Conservation (phyloP, 495 filamentous ascomycete species). For the Xylaria intraflava region DNA sequence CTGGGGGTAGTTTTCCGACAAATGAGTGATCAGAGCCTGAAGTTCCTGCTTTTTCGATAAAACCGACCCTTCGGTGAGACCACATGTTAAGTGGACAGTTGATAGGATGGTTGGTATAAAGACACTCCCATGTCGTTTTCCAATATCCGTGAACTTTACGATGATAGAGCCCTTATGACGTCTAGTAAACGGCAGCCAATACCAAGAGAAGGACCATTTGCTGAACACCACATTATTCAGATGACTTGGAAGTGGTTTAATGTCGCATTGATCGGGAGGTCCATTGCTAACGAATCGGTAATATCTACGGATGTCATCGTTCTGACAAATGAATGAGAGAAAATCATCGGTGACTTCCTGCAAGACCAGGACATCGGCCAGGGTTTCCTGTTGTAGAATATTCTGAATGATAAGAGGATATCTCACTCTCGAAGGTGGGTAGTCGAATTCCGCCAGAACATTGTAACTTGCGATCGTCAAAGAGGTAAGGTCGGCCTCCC, state of each 20-base stretch:
- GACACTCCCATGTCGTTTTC: conserved; percentile 12
- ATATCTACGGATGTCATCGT: conserved; percentile 33
- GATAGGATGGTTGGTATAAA: conserved; percentile 37
- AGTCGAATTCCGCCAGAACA: conserved; percentile 46
- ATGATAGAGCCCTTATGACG: conserved; percentile 48
- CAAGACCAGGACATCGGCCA: conserved; percentile 45
- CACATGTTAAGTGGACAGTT: conserved; percentile 48
- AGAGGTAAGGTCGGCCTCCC: conserved; percentile 5
- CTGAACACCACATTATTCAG: conserved; percentile 51
- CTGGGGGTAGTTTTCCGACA: conserved; percentile 26
- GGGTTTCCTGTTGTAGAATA: conserved; percentile 31
- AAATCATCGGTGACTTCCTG: conserved; percentile 56
- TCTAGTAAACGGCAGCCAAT: conserved; percentile 37
- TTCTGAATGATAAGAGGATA: conserved; percentile 43
- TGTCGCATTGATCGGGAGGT: conserved; percentile 39
- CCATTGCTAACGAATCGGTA: conserved; percentile 48
- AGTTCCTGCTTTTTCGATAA: conserved; percentile 45
- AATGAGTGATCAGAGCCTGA: conserved; percentile 34
- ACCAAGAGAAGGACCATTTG: conserved; percentile 44
- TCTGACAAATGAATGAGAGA: conserved; percentile 41
- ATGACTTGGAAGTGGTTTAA: conserved; percentile 45
- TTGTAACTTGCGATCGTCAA: conserved; percentile 50
- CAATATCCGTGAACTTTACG: conserved; percentile 31
- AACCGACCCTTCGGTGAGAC: conserved; percentile 47
- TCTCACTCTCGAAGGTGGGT: conserved; percentile 40